Evolutionary conservation across 2,329 filamentous ascomycete genomes (phyloP).

Genomic region (Cytospora piceicola): DNA sequence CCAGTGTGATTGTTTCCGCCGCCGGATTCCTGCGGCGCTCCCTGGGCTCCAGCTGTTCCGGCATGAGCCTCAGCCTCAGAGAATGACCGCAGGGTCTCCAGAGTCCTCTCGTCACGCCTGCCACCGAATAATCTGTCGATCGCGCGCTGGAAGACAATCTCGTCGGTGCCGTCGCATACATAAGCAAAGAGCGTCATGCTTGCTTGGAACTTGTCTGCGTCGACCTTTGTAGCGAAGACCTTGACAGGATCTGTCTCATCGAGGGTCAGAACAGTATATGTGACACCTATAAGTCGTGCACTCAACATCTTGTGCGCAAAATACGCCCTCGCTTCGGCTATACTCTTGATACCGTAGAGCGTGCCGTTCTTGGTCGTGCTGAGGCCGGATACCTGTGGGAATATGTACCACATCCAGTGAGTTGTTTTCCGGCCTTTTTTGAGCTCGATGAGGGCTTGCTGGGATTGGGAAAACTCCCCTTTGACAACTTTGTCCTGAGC

Average conservation of each 20-base stretch:
- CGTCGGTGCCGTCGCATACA: not conserved
- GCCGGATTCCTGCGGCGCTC: too few species aligned
- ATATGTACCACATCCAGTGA: constrained; percentile 4
- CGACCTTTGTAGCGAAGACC: too few species aligned
- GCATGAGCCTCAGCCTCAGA: too few species aligned
- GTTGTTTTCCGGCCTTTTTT: not conserved
- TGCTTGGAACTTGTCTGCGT: not conserved
- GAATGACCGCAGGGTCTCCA: too few species aligned
- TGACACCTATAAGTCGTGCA: not conserved
- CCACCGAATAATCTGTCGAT: not conserved
- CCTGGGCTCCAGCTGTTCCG: too few species aligned
- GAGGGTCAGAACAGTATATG: not conserved
- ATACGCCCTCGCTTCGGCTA: constrained; percentile 6
- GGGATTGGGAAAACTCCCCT: too few species aligned
- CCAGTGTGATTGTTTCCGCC: too few species aligned
- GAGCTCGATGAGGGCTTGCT: too few species aligned
- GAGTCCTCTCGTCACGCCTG: rapidly evolving
- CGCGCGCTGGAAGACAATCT: not conserved
- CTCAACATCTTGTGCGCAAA: not conserved
- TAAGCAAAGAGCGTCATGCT: not conserved
- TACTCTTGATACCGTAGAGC: not conserved
- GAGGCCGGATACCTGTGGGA: not conserved
- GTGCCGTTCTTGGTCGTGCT: too few species aligned
- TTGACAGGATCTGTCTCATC: not conserved
- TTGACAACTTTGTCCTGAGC: too few species aligned